phyloP scores from a whole-genome alignment of 345 rosid genomes.

The Gossypium ekmanianum region DNA sequence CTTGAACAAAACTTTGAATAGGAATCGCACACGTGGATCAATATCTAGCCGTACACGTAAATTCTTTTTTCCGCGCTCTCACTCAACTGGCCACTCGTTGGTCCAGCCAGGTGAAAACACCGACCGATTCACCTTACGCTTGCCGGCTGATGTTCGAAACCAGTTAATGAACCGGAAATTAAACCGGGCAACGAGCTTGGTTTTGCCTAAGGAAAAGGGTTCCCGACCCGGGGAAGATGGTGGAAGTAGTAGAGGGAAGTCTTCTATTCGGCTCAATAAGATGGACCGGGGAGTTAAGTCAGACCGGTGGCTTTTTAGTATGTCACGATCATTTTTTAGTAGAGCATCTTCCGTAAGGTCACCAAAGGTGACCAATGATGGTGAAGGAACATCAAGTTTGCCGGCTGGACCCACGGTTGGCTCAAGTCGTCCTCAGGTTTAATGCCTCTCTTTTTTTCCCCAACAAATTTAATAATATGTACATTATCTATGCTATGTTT shows the following conservation, averaged over 20 bases:
- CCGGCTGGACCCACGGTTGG: neutral
- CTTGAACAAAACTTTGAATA: slow-evolving; percentile 21
- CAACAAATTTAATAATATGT: neutral
- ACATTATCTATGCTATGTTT: neutral
- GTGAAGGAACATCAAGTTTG: neutral
- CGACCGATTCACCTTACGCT: slow-evolving; percentile 70
- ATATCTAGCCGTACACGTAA: slow-evolving; percentile 32
- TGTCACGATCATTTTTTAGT: slow-evolving; percentile 28
- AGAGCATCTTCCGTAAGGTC: slow-evolving; percentile 46
- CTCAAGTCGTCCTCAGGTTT: neutral
- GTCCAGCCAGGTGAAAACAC: slow-evolving; percentile 78
- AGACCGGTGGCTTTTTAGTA: slow-evolving; percentile 40
- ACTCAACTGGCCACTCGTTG: slow-evolving; percentile 87
- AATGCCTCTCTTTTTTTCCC: neutral
- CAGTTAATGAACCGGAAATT: slow-evolving; percentile 52
- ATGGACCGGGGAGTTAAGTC: slow-evolving; percentile 32
- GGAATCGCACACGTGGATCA: slow-evolving; percentile 51
- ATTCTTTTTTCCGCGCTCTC: slow-evolving; percentile 52
- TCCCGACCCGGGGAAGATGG: slow-evolving; percentile 34
- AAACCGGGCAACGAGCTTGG: slow-evolving; percentile 60
- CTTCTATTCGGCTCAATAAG: slow-evolving; percentile 16
- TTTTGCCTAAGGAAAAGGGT: slow-evolving; percentile 43
- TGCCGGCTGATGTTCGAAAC: slow-evolving; percentile 75
- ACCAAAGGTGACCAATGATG: slow-evolving; percentile 20
- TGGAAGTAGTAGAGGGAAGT: slow-evolving; percentile 35